Percentiles rank a stretch among this genome's conserved stretches.
phyloP scores from a whole-genome alignment of 441 rosid genomes.

The Monsonia emarginata region DNA sequence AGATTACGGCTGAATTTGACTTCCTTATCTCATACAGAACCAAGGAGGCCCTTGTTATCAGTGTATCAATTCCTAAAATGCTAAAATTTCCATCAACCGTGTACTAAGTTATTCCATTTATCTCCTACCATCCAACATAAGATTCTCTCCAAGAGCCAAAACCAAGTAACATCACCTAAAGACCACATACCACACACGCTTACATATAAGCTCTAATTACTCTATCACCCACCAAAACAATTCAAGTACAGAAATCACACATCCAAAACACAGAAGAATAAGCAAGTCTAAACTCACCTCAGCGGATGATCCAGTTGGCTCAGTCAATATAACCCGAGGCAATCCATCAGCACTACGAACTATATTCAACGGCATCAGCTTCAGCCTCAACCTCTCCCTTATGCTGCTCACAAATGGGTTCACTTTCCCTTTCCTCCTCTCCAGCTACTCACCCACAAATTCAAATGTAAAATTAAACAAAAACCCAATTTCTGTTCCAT shows the following conservation, averaged over 20 bases:
- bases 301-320: slow-evolving; percentile 70
- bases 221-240: neutral
- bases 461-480: neutral
- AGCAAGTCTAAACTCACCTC: slow-evolving; percentile 34
- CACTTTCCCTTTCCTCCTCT: slow-evolving; percentile 49
- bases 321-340: slow-evolving; percentile 54
- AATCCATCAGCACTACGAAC: slow-evolving; percentile 52
- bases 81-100: neutral
- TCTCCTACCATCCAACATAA: neutral
- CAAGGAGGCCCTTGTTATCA: too few species aligned
- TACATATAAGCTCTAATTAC: too few species aligned
- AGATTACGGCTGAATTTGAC: neutral
- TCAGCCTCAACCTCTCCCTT: slow-evolving; percentile 29
- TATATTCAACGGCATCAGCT: slow-evolving; percentile 54
- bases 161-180: neutral
- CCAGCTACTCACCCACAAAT: slow-evolving; percentile 32
- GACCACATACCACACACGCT: too few species aligned
- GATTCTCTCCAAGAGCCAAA: neutral
- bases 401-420: slow-evolving; percentile 39
- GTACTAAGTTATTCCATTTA: neutral
- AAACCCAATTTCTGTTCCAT: neutral
- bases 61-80: neutral
- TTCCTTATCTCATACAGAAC: neutral
- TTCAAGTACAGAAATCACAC: neutral
- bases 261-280: neutral